Evolutionary conservation across 2,329 filamentous ascomycete species (phyloP), one percentile per base, ranked within the genome.

Genomic region (Apiospora phragmitis): DNA sequence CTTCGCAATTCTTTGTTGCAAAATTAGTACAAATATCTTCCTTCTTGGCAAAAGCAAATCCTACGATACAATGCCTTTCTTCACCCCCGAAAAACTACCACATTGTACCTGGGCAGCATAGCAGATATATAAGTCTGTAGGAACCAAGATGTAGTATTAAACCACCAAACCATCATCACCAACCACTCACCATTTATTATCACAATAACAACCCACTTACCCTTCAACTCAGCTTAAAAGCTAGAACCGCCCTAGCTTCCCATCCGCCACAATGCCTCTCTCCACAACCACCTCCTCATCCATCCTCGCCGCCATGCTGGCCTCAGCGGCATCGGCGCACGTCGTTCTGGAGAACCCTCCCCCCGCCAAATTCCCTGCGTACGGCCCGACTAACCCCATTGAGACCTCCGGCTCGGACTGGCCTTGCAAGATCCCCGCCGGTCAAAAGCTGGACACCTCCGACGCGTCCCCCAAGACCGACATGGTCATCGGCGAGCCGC

Each of bases 371-470:
- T 78, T 77, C 55, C 73, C 74, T 11, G 72, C 74, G 12, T 76
- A 80, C 51, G 78, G 80, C 12, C 82, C 87, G 26, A 84, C 84
- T 77, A 93, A 90, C 78, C 92, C 92, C 0, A 83, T 94, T 29
- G 79, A 79, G 1, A 79, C 83, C 0, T 79, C 80, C 45, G 90
- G 89, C 5, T 82, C 79, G 21, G 86, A 94, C 77, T 94, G 90
- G 75, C 92, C 93, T 0, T 94, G 93, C 86, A 92, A 93, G 77
- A 83, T 85, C 47, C 85, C 87, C 11, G 71, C 73, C 3, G 78
- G 78, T 2, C 67, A 72, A 3, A 69, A 74, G 69, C 83, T 84
- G 11, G 55, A 62, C 55, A 81, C 83, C 16, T 82, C 83, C 32
- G 79, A 83, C 18, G 79, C 80, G 12, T 74, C 73, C 24, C 79